Percentiles rank a stretch among this genome's conserved stretches.
Conservation (phyloP, 2,329 filamentous ascomycete genomes). For the Parastagonospora avenae region DNA sequence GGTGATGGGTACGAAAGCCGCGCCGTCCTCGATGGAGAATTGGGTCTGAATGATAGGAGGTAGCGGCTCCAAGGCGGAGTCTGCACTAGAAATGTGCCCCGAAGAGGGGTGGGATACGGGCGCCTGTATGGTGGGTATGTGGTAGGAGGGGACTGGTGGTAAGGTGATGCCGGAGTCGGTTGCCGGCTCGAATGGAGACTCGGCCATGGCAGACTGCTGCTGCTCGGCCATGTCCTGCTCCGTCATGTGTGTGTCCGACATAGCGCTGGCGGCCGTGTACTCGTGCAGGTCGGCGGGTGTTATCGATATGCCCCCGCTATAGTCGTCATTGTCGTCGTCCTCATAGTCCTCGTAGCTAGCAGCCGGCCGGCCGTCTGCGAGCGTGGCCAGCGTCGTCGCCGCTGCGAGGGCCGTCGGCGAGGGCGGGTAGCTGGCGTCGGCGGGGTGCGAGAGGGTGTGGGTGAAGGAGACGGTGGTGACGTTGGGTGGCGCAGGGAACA, state of each 20-base stretch:
- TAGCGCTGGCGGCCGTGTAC: slow-evolving; percentile 9
- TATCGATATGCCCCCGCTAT: slow-evolving; percentile 36
- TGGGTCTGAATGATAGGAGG: slow-evolving; percentile 29
- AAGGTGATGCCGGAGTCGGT: slow-evolving; percentile 8
- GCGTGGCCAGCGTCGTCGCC: slow-evolving; percentile 34
- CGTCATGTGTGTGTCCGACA: slow-evolving; percentile 4
- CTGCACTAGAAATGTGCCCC: slow-evolving; percentile 19
- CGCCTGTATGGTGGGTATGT: slow-evolving; percentile 18
- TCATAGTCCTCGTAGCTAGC: slow-evolving; percentile 30
- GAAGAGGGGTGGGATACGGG: slow-evolving; percentile 14
- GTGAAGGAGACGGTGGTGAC: slow-evolving; percentile 16
- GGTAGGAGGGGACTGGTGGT: slow-evolving; percentile 8
- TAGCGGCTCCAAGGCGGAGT: slow-evolving; percentile 24
- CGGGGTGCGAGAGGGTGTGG: slow-evolving; percentile 7
- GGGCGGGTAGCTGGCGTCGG: slow-evolving; percentile 13
- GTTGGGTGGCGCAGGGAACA: slow-evolving; percentile 15
- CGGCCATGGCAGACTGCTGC: slow-evolving; percentile 23
- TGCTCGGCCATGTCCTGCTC: slow-evolving; percentile 6
- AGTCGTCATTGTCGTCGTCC: slow-evolving; percentile 19
- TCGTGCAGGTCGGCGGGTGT: slow-evolving; percentile 14
- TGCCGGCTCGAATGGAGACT: slow-evolving; percentile 14
- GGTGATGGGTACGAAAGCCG: slow-evolving; percentile 34
- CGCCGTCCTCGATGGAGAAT: slow-evolving; percentile 35
- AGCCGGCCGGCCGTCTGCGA: slow-evolving; percentile 35
- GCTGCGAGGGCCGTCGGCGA: slow-evolving; percentile 31